Percentiles rank a stretch among this genome's conserved stretches.
phyloP scores from a whole-genome alignment of 2,329 filamentous ascomycete genomes.

The Xylaria sp. region DNA sequence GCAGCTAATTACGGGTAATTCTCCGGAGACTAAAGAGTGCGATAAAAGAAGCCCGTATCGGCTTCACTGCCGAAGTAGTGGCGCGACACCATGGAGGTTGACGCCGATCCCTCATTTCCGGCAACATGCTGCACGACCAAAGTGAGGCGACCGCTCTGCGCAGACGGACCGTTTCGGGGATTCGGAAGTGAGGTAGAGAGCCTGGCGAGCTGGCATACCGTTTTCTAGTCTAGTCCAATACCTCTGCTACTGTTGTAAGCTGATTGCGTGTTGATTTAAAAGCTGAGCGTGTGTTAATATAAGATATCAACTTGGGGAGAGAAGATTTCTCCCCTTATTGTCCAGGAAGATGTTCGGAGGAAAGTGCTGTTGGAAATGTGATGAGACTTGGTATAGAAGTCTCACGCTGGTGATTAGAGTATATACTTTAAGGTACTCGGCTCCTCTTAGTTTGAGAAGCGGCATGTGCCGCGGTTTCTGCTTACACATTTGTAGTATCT shows the following conservation, averaged over 20 bases:
- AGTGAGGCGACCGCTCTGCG: neutral
- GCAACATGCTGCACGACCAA: neutral
- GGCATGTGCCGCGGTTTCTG: too few relatives aligned
- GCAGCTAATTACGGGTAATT: neutral
- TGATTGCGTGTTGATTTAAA: neutral
- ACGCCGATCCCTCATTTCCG: conserved; percentile 1
- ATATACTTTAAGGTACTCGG: too few relatives aligned
- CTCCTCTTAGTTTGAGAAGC: too few relatives aligned
- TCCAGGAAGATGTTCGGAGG: too few relatives aligned
- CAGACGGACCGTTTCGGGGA: neutral
- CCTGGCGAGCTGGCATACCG: neutral
- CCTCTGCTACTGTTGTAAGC: too few relatives aligned
- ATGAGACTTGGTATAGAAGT: too few relatives aligned
- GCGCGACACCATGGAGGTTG: neutral
- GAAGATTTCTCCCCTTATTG: too few relatives aligned
- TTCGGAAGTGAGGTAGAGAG: neutral
- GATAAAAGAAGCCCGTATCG: neutral
- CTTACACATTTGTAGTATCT: too few relatives aligned
- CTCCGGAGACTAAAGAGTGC: neutral
- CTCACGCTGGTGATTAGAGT: too few relatives aligned
- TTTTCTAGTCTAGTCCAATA: neutral
- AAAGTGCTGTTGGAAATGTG: too few relatives aligned
- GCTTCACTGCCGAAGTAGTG: neutral
- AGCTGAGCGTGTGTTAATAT: neutral
- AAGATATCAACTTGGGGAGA: neutral